Base-by-base conservation (phyloP, 495 filamentous ascomycete species). In the Penicillium parvum region DNA sequence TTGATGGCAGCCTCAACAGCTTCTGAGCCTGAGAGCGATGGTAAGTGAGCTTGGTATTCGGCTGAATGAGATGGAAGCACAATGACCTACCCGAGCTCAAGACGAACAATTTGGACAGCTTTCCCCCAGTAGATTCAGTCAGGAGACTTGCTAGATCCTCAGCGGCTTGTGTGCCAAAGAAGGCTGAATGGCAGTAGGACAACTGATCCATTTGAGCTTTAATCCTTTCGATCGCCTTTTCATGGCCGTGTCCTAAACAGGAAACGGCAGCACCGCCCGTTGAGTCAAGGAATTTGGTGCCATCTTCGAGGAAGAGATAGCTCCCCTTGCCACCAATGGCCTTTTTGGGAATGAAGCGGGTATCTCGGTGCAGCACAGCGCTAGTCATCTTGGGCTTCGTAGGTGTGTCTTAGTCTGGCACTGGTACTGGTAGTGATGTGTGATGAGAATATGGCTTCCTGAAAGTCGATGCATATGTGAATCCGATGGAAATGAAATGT, bases 1-100 rank as follows among this genome's bases (percentile, higher is more conserved):
- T 86, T 86, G 37, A 85, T 57, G 7, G 83, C 77, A 4, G 79
- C 78, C 51, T 90, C 85, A 37, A 85, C 73, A 6, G 84, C 83
- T 65, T 89, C 85, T 23, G 78, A 83, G 3, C 84, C 83, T 82
- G 46, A 2, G 47, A n/a, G n/a, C n/a, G n/a, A n/a, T n/a, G n/a
- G n/a, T n/a, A n/a, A n/a, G n/a, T n/a, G n/a, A n/a, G n/a, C n/a
- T n/a, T n/a, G n/a, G n/a, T n/a, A n/a, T n/a, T n/a, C n/a, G n/a
- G n/a, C n/a, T n/a, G n/a, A n/a, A n/a, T n/a, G n/a, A n/a, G n/a
- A n/a, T n/a, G n/a, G n/a, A n/a, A n/a, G n/a, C n/a, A n/a, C n/a
- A n/a, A n/a, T n/a, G n/a, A 59, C 71, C 45, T 49, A 84, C 84
- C 85, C 4, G 81, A 86, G 52, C 71, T 74, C 10, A 72, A 55